These are phyloP conservation scores for Kluyveromyces aestuarii DNA, from an alignment of 805 yeast genomes.

Conservation along the genomic window DNA sequence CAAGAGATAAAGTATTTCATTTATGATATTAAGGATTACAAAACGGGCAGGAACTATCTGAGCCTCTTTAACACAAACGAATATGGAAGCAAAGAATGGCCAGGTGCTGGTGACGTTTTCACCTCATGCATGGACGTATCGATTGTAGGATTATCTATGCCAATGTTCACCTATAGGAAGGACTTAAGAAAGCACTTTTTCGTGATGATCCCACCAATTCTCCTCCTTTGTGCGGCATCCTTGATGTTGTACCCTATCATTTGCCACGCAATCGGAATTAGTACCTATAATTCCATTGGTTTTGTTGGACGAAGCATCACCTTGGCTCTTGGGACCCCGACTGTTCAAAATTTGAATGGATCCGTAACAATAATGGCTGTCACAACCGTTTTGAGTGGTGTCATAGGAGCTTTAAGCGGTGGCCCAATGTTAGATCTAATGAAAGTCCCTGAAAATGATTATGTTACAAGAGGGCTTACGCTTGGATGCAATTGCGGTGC, in stretches of 20 bases:
- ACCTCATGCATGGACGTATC: constrained; percentile 66
- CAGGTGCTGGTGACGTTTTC: constrained; percentile 77
- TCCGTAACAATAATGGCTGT: constrained; percentile 68
- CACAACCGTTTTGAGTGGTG: constrained; percentile 68
- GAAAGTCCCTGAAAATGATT: constrained; percentile 51
- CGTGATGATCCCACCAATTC: constrained; percentile 49
- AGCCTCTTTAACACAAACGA: constrained; percentile 38
- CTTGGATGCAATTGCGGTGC: constrained; percentile 77
- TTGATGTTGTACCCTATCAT: constrained; percentile 65
- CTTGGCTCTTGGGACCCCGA: constrained; percentile 69
- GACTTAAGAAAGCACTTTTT: constrained; percentile 54
- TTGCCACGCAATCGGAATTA: constrained; percentile 56
- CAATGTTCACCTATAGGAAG: constrained; percentile 64
- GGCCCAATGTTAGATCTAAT: constrained; percentile 38
- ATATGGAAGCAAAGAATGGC: constrained; percentile 34
- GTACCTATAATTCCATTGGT: constrained; percentile 53
- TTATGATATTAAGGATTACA: constrained; percentile 43
- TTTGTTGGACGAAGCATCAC: constrained; percentile 76
- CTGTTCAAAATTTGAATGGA: constrained; percentile 58
- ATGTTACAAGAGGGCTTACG: constrained; percentile 66
- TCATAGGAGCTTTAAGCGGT: constrained; percentile 61
- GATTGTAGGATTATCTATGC: constrained; percentile 65
- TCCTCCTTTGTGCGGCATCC: constrained; percentile 45
- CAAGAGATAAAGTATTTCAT: constrained; percentile 36
- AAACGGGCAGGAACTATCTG: constrained; percentile 61